Conservation (phyloP, 352 stramenopile species). For the Thalassiosira livingstoniorum region DNA sequence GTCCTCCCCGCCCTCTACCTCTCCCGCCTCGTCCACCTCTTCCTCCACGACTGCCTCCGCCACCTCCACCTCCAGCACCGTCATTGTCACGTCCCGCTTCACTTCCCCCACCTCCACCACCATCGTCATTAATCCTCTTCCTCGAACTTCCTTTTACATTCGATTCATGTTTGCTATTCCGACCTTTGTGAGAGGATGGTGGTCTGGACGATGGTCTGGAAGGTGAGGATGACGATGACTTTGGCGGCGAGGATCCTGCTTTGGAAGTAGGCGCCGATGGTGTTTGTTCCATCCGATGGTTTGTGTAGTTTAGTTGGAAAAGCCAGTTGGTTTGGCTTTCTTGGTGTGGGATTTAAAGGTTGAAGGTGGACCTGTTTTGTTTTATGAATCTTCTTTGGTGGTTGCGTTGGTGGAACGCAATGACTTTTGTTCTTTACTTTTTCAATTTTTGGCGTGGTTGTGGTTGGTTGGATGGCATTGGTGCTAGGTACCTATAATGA, state of each 20-base stretch:
- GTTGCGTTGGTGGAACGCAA: too few species aligned
- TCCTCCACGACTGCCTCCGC: slow-evolving; percentile 8
- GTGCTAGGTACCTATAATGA: too few species aligned
- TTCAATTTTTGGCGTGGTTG: too few species aligned
- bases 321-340: too few species aligned
- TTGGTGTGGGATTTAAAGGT: too few species aligned
- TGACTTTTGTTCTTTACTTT: too few species aligned
- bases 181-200: background rate
- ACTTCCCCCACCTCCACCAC: background rate
- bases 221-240: background rate
- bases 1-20: slow-evolving; percentile 1
- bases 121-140: background rate
- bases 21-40: slow-evolving; percentile 25
- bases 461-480: too few species aligned
- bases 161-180: background rate
- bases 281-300: slow-evolving; percentile 15
- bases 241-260: background rate
- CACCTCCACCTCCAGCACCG: background rate
- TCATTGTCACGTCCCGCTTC: background rate
- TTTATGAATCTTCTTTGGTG: too few species aligned
- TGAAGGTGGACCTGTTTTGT: too few species aligned
- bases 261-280: background rate
- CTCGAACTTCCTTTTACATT: background rate
- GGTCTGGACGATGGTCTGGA: background rate
- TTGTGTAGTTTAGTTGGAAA: too few species aligned